phyloP scores from a whole-genome alignment of 1,139 yeast species.

The Hyphopichia buzzinii region DNA sequence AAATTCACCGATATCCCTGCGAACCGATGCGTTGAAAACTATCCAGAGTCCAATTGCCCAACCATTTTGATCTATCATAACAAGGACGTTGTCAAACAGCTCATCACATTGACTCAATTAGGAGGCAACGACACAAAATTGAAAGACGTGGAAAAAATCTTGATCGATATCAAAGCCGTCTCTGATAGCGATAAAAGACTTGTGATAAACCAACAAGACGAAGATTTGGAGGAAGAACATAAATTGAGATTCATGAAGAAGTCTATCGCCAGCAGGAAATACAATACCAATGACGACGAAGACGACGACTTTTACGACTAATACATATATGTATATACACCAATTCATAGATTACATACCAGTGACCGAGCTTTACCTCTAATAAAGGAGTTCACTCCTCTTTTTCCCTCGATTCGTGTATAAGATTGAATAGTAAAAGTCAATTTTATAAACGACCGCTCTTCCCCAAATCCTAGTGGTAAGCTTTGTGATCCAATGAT shows the following conservation, averaged over 20 bases:
- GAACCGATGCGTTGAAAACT: constrained; percentile 83
- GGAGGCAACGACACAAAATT: constrained; percentile 79
- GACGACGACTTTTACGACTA: constrained; percentile 48
- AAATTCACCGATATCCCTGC: constrained; percentile 92
- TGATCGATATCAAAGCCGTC: constrained; percentile 66
- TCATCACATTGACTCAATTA: constrained; percentile 70
- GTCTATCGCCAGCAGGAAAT: constrained; percentile 39
- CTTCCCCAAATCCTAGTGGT: too few relatives aligned
- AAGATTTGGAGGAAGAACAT: constrained; percentile 43
- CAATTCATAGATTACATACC: background rate
- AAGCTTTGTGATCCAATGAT: too few relatives aligned
- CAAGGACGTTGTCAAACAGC: constrained; percentile 74
- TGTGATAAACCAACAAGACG: constrained; percentile 59
- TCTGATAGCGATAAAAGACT: constrained; percentile 65
- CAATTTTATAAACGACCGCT: too few relatives aligned
- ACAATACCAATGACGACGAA: constrained; percentile 27
- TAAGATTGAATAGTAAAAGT: too few relatives aligned
- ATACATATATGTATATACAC: constrained; percentile 1
- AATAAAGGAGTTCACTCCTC: too few relatives aligned
- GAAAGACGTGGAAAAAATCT: constrained; percentile 66
- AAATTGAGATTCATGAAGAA: constrained; percentile 55
- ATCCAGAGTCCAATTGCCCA: constrained; percentile 89
- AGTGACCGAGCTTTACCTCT: too few relatives aligned
- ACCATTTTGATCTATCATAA: constrained; percentile 79
- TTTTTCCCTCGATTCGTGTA: too few relatives aligned